Evolutionary conservation across 108 stramenopile species (phyloP).

Genomic region (Tribonema minus): DNA sequence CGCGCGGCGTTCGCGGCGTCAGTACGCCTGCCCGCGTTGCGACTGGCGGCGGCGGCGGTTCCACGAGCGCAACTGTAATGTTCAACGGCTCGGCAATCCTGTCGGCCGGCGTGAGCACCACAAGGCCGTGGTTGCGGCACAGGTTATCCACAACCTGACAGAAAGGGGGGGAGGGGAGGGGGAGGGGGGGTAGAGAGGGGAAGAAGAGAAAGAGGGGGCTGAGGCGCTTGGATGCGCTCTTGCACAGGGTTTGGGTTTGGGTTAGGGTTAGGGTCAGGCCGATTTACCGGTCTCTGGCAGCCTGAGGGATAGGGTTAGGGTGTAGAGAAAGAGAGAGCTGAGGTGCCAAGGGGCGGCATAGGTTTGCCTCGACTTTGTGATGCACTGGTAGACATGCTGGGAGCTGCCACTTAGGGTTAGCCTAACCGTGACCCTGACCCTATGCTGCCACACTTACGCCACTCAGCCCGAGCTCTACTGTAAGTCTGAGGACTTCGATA

Average conservation of each 20-base stretch:
- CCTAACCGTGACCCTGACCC: no score
- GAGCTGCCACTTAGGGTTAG: no score
- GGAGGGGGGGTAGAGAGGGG: not conserved
- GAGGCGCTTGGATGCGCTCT: not conserved
- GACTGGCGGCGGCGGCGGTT: not conserved
- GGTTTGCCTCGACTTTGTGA: not conserved
- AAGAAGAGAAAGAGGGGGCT: no score
- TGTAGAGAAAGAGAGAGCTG: not conserved
- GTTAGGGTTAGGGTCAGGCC: not conserved
- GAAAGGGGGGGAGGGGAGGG: not conserved
- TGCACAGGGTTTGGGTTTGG: not conserved
- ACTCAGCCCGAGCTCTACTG: no score
- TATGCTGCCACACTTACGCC: no score
- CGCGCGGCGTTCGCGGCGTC: no score
- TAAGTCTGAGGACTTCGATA: no score
- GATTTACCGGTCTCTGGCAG: not conserved
- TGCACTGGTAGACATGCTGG: no score
- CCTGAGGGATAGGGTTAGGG: not conserved
- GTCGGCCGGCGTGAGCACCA: slow-evolving; percentile 25
- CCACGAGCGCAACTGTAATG: not conserved
- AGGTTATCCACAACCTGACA: slow-evolving; percentile 11
- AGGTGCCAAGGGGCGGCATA: not conserved
- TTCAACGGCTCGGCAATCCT: slow-evolving; percentile 25
- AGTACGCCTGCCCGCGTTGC: not conserved
- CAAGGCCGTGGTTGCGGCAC: slow-evolving; percentile 23